Evolutionary conservation across 2,329 filamentous ascomycete species (phyloP), one percentile per base, ranked within the genome.

Genomic region (Aspergillus caelatus): DNA sequence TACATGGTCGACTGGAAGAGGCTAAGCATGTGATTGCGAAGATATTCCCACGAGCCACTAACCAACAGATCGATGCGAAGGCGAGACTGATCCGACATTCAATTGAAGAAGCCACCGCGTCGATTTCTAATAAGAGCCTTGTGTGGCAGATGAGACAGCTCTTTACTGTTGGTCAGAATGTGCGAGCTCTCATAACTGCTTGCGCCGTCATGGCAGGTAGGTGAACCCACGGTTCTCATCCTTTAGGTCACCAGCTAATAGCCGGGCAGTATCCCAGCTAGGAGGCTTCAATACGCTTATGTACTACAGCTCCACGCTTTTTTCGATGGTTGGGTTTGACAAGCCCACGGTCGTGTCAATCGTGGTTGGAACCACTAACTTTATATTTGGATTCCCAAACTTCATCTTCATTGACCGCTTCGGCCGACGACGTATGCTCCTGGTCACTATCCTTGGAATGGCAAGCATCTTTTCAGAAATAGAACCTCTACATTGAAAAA

Each of bases 311-410:
- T 72, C 78, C 0, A 81, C 78, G 0, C 71, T 82, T 2, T 82
- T 82, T 63, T 73, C 75, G 1, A 78, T 85, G 4, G 82, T 84
- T 30, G 82, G 83, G 1, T 85, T 85, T 69, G 71, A 75, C 21
- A 82, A 85, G 58, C 80, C 83, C 0, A 78, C 80, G 0, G 81
- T 81, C 1, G 83, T 85, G 26, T 82, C 60, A 61, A 85, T 83
- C 23, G 69, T 83, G 23, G 69, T 72, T 5, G 69, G 67, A 2
- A 70, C 62, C 4, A 72, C 70, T 0, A 73, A 72, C 64, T 85
- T 83, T 65, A 66, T 85, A 60, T 83, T 85, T 62, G 83, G 80
- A 0, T 75, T 78, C 60, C 73, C 83, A 53, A 83, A 83, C 54
- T 71, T 84, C 1, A 69, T 79, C 55, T 68, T 82, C 28, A 78